Conservation (phyloP, 2,329 filamentous ascomycete species). For the Diaporthe citri region DNA sequence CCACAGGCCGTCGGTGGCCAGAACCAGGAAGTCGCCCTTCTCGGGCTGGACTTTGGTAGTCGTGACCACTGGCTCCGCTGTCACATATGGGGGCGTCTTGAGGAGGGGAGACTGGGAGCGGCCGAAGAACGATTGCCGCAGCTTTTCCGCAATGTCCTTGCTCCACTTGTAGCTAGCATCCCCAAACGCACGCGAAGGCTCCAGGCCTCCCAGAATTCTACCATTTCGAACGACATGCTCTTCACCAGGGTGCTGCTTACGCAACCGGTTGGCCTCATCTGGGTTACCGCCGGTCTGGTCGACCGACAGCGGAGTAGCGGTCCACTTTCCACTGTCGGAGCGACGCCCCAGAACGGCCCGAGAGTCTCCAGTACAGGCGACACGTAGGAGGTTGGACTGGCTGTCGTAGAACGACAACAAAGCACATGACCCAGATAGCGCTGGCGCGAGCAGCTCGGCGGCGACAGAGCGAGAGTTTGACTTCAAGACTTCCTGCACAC, state of each 20-base stretch:
- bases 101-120: slow-evolving; percentile 81
- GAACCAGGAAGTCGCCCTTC: slow-evolving; percentile 93
- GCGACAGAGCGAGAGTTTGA: slow-evolving; percentile 90
- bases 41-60: slow-evolving; percentile 92
- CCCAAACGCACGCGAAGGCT: slow-evolving; percentile 94
- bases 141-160: slow-evolving; percentile 82
- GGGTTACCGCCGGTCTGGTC: slow-evolving; percentile 95
- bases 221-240: slow-evolving; percentile 89
- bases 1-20: slow-evolving; percentile 97
- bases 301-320: slow-evolving; percentile 86
- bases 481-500: slow-evolving; percentile 90
- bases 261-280: slow-evolving; percentile 85
- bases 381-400: slow-evolving; percentile 85
- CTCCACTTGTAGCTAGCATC: slow-evolving; percentile 98
- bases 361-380: slow-evolving; percentile 97
- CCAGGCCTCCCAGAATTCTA: slow-evolving; percentile 89
- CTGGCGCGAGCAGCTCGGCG: slow-evolving; percentile 91
- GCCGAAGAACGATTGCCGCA: slow-evolving; percentile 90
- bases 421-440: slow-evolving; percentile 96
- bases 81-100: slow-evolving; percentile 96
- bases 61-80: slow-evolving; percentile 93
- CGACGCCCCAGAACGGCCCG: slow-evolving; percentile 90
- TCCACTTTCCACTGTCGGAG: slow-evolving; percentile 87
- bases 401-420: slow-evolving; percentile 97
- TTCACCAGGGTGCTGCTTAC: slow-evolving; percentile 89